phyloP scores from a whole-genome alignment of 176 grass and related monocot genomes.

The Panicum miliaceum region DNA sequence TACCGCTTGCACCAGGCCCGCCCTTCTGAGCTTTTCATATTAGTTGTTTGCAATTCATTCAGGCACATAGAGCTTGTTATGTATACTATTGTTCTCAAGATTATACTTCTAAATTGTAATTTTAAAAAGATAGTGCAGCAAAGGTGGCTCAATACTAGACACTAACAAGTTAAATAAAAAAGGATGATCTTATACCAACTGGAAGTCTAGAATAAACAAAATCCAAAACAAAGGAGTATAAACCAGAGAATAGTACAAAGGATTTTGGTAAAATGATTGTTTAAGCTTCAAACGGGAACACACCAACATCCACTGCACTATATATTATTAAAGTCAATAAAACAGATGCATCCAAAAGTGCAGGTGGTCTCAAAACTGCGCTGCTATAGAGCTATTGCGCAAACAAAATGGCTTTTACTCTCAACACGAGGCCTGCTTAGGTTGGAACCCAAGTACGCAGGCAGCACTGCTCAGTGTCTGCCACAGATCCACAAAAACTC shows the following conservation, averaged over 20 bases:
- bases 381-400: neutral
- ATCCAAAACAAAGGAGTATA: neutral
- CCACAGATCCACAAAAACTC: neutral
- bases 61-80: neutral
- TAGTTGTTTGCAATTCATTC: neutral
- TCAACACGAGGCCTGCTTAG: neutral
- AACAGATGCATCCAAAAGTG: neutral
- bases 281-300: neutral
- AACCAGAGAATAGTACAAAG: neutral
- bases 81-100: neutral
- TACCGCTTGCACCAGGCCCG: too few relatives aligned
- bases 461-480: neutral
- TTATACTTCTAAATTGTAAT: neutral
- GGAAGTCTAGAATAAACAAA: neutral
- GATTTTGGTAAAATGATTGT: neutral
- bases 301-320: neutral
- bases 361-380: neutral
- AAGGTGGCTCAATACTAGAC: neutral
- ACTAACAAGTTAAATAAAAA: constrained; percentile 5
- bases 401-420: neutral
- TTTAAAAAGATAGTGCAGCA: neutral
- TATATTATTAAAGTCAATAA: neutral
- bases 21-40: constrained; percentile 13
- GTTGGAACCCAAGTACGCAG: neutral
- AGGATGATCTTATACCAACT: neutral